Evolutionary conservation across 192 early-diverging fungal species (phyloP), one percentile per base, ranked within the genome.

Genomic region (Coemansia sp.): DNA sequence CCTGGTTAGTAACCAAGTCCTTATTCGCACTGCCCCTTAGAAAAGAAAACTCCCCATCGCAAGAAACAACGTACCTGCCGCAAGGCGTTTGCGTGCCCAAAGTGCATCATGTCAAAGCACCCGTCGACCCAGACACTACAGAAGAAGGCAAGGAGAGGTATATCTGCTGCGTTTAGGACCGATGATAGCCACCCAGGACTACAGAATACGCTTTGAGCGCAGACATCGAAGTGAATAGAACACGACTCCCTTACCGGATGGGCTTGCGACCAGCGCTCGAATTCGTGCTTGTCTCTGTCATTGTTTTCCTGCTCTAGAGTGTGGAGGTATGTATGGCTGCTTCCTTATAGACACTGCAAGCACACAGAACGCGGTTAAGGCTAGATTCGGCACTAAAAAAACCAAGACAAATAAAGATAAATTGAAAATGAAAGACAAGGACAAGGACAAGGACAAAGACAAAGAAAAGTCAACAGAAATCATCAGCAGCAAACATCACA

Each of bases 41-140:
- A 29, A 29, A 2, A 29, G 5, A 36, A 4, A 46, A 15, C 43
- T 17, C n/a, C 1, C n/a, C n/a, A 0, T 46, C 29, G 3, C 29
- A 29, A 29, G 29, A 3, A 29, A 29, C 7, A 25, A 52, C 23
- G 59, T 88, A 91, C 90, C 86, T 97, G 95, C 61, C 96, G 88
- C 66, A 98, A 82, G 48, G 96, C 96, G 75, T 98, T 98, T 33
- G 95, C 93, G 71, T 98, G 96, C 10, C 92, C 92, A 87, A 91
- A 94, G 82, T 97, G 95, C 90, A 95, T 93, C 85, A 95, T 88
- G 83, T 97, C 95, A 73, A 95, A 97, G 81, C 95, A 97, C 41
- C 95, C 95, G 67, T 97, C 95, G 53, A 92, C 91, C 91, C 92
- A 93, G 63, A 93, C 66, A 11, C 79, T 81, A 81, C 56, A 59